Percentiles rank a stretch among this genome's conserved stretches.
These are phyloP conservation scores for Fraxinus latifolia DNA, from an alignment of 305 asterid genomes.

Conservation along the genomic window DNA sequence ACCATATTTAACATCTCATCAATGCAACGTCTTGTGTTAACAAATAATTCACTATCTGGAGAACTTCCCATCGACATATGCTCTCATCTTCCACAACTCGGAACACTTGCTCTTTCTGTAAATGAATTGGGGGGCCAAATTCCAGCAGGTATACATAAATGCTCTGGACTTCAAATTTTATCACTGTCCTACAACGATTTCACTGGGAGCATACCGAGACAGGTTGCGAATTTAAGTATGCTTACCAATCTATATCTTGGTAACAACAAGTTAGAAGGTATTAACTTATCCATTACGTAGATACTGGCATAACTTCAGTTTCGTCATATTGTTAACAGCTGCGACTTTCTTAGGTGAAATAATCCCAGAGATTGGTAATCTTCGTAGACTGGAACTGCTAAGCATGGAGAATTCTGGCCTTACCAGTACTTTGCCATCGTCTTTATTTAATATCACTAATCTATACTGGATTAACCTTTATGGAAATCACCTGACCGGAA, in stretches of 20 bases:
- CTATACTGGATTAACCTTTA: constrained; percentile 30
- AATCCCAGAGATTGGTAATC: constrained; percentile 34
- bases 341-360: constrained; percentile 26
- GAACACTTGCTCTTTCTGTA: constrained; percentile 20
- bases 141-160: constrained; percentile 26
- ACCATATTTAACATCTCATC: constrained; percentile 37
- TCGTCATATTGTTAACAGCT: not conserved
- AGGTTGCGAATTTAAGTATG: constrained; percentile 32
- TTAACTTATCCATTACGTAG: not conserved
- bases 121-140: constrained; percentile 34
- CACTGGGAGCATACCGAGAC: constrained; percentile 36
- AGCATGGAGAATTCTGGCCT: constrained; percentile 28
- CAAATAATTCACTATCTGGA: constrained; percentile 28
- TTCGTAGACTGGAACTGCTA: constrained; percentile 17
- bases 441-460: constrained; percentile 30
- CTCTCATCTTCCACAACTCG: constrained; percentile 25
- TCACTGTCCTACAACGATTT: constrained; percentile 24
- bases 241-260: constrained; percentile 29
- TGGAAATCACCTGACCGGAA: constrained; percentile 27
- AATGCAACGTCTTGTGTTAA: constrained; percentile 28
- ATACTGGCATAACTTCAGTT: not conserved
- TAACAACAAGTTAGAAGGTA: constrained; percentile 36
- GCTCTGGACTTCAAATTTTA: constrained; percentile 22
- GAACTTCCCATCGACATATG: constrained; percentile 33
- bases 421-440: constrained; percentile 25